Percentiles rank a stretch among this genome's conserved stretches.
phyloP scores from a whole-genome alignment of 1,139 yeast species.

The Yamadazyma membranifaciens region DNA sequence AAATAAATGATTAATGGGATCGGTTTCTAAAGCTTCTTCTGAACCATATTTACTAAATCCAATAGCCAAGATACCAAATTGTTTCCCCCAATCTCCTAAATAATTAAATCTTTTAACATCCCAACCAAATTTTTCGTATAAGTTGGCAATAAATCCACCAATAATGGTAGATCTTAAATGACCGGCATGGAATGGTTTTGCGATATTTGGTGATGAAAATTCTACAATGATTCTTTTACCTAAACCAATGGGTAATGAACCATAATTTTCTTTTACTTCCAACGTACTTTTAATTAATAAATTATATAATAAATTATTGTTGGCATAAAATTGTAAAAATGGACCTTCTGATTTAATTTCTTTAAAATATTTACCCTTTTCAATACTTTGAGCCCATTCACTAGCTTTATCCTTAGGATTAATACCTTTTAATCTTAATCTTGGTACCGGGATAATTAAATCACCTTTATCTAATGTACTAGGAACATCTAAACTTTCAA shows the following conservation, averaged over 20 bases:
- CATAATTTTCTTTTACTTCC: slow-evolving; percentile 59
- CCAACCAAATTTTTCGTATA: slow-evolving; percentile 90
- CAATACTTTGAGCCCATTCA: slow-evolving; percentile 75
- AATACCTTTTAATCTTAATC: slow-evolving; percentile 84
- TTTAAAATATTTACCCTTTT: slow-evolving; percentile 63
- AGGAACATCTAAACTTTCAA: slow-evolving; percentile 88
- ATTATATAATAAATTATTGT: slow-evolving; percentile 61
- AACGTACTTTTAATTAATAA: slow-evolving; percentile 73
- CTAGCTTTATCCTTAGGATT: slow-evolving; percentile 82
- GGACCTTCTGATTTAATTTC: slow-evolving; percentile 85
- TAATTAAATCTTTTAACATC: slow-evolving; percentile 88
- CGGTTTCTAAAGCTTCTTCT: slow-evolving; percentile 65
- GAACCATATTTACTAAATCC: slow-evolving; percentile 86
- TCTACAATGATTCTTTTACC: slow-evolving; percentile 78
- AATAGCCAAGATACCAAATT: slow-evolving; percentile 92
- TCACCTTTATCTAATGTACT: slow-evolving; percentile 89
- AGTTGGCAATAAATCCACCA: slow-evolving; percentile 93
- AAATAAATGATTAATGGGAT: slow-evolving; percentile 93
- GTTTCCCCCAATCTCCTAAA: slow-evolving; percentile 99
- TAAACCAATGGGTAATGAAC: slow-evolving; percentile 71
- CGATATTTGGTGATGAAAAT: slow-evolving; percentile 96
- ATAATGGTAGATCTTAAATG: slow-evolving; percentile 96
- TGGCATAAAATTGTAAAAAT: slow-evolving; percentile 85
- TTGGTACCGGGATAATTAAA: slow-evolving; percentile 86
- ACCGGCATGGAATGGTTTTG: slow-evolving; percentile 99